Base-by-base conservation (phyloP, 768 basidiomycete species). In the Asterophora lycoperdoides region DNA sequence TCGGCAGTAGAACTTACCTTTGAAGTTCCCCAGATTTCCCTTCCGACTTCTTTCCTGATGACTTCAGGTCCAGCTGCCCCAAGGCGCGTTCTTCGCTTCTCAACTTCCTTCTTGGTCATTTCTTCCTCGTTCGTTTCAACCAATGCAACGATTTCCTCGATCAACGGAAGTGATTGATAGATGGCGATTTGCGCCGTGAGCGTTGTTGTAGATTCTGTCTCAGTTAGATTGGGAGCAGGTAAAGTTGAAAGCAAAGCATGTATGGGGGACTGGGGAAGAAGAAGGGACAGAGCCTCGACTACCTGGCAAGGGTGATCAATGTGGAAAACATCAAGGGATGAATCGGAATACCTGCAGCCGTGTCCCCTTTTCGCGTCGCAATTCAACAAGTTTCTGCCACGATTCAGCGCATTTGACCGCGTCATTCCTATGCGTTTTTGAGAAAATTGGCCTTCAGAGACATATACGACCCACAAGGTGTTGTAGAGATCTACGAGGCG, bases 371-470 rank as follows among this genome's bases (percentile, higher is more conserved):
- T 78, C 69, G 39, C 80, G 74, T 29, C 78, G 77, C 2, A 83
- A 63, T 4, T 81, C 76, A 13, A 97, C 68, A 26, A 90, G 66
- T 57, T 84, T 91, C 60, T 96, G 91, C 37, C 95, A 61, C 1
- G 75, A 71, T 62, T 93, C 89, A 2, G 89, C 93, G 51, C 85
- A 88, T 68, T 89, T 95, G 5, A 71, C 69, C 0, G 75, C 78
- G 60, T 98, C 93, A 33, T 79, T 69, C 4, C 93, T 93, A 56
- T 9, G 30, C 32, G 32, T 28, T 30, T 28, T 2, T 40, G 26
- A 10, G 36, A 38, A 29, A 17, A 38, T 52, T 45, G 23, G 33
- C 9, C 44, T 10, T 34, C 10, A 30, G 13, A 40, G 18, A 35
- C 10, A 32, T 8, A 34, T 9, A 5, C 41, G 20, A 60, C 80